phyloP scores from a whole-genome alignment of 163 green algal species.

The Smithsoniella earleae region DNA sequence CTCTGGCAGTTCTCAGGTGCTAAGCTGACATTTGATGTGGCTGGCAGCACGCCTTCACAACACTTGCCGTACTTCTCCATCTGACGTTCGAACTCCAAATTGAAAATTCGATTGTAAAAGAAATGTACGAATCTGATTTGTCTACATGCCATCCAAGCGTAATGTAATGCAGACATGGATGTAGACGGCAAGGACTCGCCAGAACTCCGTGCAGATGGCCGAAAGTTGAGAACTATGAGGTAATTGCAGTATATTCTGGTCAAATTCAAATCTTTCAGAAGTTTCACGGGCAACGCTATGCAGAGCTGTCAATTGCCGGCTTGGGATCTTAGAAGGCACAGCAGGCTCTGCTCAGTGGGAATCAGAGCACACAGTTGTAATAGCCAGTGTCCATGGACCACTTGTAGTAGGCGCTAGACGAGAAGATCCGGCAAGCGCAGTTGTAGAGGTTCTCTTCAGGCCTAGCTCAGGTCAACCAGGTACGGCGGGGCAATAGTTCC shows the following conservation, averaged over 20 bases:
- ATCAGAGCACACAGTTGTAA: not conserved
- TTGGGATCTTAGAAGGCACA: not conserved
- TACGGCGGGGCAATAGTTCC: no score
- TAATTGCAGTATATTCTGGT: not conserved
- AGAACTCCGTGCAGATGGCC: not conserved
- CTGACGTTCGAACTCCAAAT: no score
- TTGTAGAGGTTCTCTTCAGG: conserved; percentile 16
- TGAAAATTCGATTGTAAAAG: no score
- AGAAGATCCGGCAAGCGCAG: conserved; percentile 9
- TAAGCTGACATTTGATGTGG: no score
- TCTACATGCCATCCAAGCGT: no score
- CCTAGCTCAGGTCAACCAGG: not conserved
- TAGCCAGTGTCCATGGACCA: conserved; percentile 1
- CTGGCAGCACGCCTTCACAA: no score
- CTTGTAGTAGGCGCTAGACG: not conserved
- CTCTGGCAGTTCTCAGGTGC: no score
- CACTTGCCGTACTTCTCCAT: no score
- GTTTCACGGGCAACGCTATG: no score
- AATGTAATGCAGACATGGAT: no score
- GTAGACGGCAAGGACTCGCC: not conserved
- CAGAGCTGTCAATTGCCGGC: not conserved
- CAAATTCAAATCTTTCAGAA: no score
- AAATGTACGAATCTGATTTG: no score
- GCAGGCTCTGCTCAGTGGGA: conserved; percentile 21
- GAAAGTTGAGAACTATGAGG: not conserved